Base-by-base conservation (phyloP, 2,329 filamentous ascomycete genomes). In the Aspergillus tamarii region DNA sequence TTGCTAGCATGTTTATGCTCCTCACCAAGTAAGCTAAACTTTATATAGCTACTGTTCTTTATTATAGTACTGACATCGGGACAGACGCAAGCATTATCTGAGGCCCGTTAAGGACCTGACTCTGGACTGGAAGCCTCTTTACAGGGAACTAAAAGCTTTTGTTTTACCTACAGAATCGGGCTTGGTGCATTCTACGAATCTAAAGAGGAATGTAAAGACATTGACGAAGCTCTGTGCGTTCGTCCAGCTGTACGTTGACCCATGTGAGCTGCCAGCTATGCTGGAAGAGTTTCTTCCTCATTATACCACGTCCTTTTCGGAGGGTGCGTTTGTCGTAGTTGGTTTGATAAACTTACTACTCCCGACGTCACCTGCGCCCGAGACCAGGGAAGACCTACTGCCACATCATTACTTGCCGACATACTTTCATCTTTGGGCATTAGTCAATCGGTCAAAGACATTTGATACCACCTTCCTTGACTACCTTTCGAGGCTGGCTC, bases 371-470 rank as follows among this genome's bases (percentile, higher is more conserved):
- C 89, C 93, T 1, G 73, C 78, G 3, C 91, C 93, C 4, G 84
- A 88, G 30, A 88, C 88, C 34, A 87, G 91, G 70, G 83, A 84
- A 36, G 88, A 93, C 70, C 87, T 96, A n/a, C 89, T 93, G 70
- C 94, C 95, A 0, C 90, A 94, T 69, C 89, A 94, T 73, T 94
- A 96, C 73, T 82, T 98, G 41, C 95, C 95, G 3, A 97, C 94
- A 0, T 90, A 97, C 71, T 99, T 99, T 83, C 95, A 99, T 77
- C 81, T 98, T 1, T 99, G 95, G 95, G 95, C 94, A 1, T 84
- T 98, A 48, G 89, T 98, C 69, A 95, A 93, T 70, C 87, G 96
- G 58, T 98, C 94, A 1, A 95, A 92, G 77, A 85, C 89, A 4
- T 91, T 95, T 65, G 95, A 99, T 77, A 87, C 91, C 63, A 90